Base-by-base conservation (phyloP, 108 stramenopile genomes). In the Cyclotella sp. region DNA sequence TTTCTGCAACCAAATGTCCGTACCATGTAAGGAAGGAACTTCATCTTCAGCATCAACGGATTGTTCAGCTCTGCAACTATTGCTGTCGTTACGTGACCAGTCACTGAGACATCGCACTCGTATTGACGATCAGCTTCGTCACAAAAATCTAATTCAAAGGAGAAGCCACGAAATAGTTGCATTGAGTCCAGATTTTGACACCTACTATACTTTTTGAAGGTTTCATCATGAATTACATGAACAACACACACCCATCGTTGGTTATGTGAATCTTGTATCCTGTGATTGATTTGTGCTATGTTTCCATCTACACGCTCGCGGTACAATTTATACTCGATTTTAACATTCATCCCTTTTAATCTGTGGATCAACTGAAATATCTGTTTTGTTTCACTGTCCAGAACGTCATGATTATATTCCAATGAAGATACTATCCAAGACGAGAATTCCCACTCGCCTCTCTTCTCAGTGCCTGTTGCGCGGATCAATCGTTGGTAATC, bases 31-130 rank as follows among this genome's bases (percentile, higher is more conserved):
- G 94, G 94, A 14, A 95, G 71, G 22, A 92, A 85, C 67, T 95
- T 95, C 94, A 95, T 95, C 79, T 95, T 95, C 7, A 95, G 76
- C 91, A 95, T 95, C 49, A 95, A 85, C 14, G 68, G 62, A 34
- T 52, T 39, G 54, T 21, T 60, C 29, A 27, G 24, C 49, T 40
- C 40, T 51, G 13, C 62, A n/a, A 26, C 30, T 39, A 15, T 24
- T 61, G 29, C 7, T 19, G 18, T 11, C 27, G 59, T 12, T 18
- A 2, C 18, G 40, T 41, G 21, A 0, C 44, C 76, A 16, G 42
- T 27, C 16, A 46, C 57, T 40, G 16, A 26, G 22, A 46, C 39
- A n/a, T 21, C 19, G 28, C n/a, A 53, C 2, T 0, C 57, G 11
- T 34, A 0, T 27, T 43, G 27, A 58, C 28, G 43, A 30, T 70